Conservation (phyloP, 129 eudicot species). For the Arctium minus region DNA sequence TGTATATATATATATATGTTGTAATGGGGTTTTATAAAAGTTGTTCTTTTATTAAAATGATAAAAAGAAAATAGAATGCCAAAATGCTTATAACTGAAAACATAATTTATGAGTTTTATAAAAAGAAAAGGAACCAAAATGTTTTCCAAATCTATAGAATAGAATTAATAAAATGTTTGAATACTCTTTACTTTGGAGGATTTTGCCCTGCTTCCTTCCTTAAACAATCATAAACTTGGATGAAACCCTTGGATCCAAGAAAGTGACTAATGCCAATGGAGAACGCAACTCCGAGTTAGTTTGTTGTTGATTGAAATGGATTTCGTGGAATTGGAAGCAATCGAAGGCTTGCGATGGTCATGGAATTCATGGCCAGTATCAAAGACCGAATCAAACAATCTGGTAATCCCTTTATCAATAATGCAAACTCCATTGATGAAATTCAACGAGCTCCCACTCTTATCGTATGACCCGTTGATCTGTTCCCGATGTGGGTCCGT, state of each 20-base stretch:
- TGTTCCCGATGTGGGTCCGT: constrained; percentile 70
- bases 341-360: constrained; percentile 94
- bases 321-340: constrained; percentile 81
- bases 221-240: not conserved
- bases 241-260: constrained; percentile 21
- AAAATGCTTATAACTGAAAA: too few relatives aligned
- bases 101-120: too few relatives aligned
- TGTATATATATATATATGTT: too few relatives aligned
- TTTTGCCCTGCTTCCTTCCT: not conserved
- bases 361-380: constrained; percentile 98
- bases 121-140: too few relatives aligned
- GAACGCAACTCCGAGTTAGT: constrained; percentile 7
- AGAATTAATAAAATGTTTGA: not conserved
- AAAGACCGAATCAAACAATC: constrained; percentile 43
- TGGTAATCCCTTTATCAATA: constrained; percentile 73
- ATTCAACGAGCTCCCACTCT: constrained; percentile 68
- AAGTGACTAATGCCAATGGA: not conserved
- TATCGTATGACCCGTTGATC: constrained; percentile 68
- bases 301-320: constrained; percentile 42
- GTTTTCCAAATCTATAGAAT: too few relatives aligned
- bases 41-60: too few relatives aligned
- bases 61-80: too few relatives aligned
- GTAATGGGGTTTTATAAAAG: too few relatives aligned
- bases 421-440: constrained; percentile 88
- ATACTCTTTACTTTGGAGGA: not conserved